Conservation (phyloP, 2,329 filamentous ascomycete genomes). For the Phaeosphaeriaceae sp. region DNA sequence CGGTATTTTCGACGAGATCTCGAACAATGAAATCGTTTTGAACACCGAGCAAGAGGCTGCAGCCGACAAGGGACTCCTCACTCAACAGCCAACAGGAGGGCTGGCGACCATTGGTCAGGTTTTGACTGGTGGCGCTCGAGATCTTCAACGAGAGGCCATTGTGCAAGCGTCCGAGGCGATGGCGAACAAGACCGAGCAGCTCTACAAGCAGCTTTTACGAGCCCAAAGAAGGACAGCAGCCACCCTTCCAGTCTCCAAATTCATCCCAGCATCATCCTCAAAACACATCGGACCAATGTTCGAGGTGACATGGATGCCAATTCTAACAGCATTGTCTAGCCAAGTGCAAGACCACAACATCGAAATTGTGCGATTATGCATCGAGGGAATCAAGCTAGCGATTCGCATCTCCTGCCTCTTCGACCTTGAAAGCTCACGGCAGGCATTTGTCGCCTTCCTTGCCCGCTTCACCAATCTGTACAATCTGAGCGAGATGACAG, state of each 20-base stretch:
- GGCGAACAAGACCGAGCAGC: slow-evolving; percentile 77
- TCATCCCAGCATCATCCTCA: slow-evolving; percentile 91
- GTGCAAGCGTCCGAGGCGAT: slow-evolving; percentile 96
- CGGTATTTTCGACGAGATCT: slow-evolving; percentile 92
- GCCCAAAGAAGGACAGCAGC: slow-evolving; percentile 84
- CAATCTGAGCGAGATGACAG: slow-evolving; percentile 92
- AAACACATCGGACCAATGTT: slow-evolving; percentile 99
- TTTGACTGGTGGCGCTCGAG: slow-evolving; percentile 88
- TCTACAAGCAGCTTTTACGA: slow-evolving; percentile 92
- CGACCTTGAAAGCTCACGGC: slow-evolving; percentile 88
- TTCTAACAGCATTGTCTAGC: slow-evolving; percentile 91
- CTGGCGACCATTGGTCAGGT: slow-evolving; percentile 87
- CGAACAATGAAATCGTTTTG: slow-evolving; percentile 89
- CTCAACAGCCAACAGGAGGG: slow-evolving; percentile 67
- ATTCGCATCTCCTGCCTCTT: slow-evolving; percentile 94
- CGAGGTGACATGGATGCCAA: slow-evolving; percentile 98
- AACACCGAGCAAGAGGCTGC: slow-evolving; percentile 91
- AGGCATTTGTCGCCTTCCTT: slow-evolving; percentile 92
- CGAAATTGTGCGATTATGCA: slow-evolving; percentile 88
- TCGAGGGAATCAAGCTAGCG: slow-evolving; percentile 94
- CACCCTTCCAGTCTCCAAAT: slow-evolving; percentile 72
- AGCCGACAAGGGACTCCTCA: slow-evolving; percentile 73
- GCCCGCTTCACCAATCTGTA: slow-evolving; percentile 95
- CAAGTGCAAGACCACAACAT: slow-evolving; percentile 95
- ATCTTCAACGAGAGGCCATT: slow-evolving; percentile 91